phyloP scores from a whole-genome alignment of 2,329 filamentous ascomycete genomes.

The Xylariaceae sp. region DNA sequence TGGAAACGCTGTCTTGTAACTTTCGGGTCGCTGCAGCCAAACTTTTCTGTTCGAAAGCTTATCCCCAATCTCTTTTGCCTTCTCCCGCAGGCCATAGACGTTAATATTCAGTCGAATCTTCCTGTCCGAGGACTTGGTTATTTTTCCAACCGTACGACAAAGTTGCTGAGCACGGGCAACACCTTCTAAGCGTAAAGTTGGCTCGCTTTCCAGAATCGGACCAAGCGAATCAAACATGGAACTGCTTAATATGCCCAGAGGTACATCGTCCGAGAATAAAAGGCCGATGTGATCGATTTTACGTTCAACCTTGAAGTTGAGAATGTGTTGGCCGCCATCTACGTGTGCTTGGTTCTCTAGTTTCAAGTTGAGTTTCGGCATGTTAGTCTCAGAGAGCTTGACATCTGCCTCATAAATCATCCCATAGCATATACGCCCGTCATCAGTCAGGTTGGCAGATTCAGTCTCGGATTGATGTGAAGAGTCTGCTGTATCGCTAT shows the following conservation, averaged over 20 bases:
- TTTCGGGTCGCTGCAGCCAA: slow-evolving; percentile 44
- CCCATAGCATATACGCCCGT: slow-evolving; percentile 7
- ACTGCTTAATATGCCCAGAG: slow-evolving; percentile 35
- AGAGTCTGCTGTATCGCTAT: no score
- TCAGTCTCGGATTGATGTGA: no score
- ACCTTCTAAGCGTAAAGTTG: slow-evolving; percentile 31
- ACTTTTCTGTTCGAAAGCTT: slow-evolving; percentile 39
- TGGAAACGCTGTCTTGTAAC: slow-evolving; percentile 22
- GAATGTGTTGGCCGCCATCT: slow-evolving; percentile 6
- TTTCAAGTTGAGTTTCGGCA: slow-evolving; percentile 28
- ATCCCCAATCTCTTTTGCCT: slow-evolving; percentile 34
- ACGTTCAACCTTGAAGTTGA: slow-evolving; percentile 29
- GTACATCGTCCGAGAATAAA: slow-evolving; percentile 29
- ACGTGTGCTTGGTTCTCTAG: slow-evolving; percentile 20
- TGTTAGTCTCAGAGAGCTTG: slow-evolving; percentile 32
- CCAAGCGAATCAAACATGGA: slow-evolving; percentile 29
- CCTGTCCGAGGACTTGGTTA: slow-evolving; percentile 38
- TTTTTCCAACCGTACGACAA: slow-evolving; percentile 33
- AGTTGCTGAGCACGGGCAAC: slow-evolving; percentile 29
- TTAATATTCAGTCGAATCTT: slow-evolving; percentile 45
- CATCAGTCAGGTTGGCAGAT: not conserved
- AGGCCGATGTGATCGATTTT: slow-evolving; percentile 32
- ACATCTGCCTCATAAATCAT: slow-evolving; percentile 36
- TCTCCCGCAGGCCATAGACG: slow-evolving; percentile 42
- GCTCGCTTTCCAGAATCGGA: slow-evolving; percentile 20